Evolutionary conservation across 2,329 filamentous ascomycete genomes (phyloP).

Genomic region (Phyllosticta citrichinensis): DNA sequence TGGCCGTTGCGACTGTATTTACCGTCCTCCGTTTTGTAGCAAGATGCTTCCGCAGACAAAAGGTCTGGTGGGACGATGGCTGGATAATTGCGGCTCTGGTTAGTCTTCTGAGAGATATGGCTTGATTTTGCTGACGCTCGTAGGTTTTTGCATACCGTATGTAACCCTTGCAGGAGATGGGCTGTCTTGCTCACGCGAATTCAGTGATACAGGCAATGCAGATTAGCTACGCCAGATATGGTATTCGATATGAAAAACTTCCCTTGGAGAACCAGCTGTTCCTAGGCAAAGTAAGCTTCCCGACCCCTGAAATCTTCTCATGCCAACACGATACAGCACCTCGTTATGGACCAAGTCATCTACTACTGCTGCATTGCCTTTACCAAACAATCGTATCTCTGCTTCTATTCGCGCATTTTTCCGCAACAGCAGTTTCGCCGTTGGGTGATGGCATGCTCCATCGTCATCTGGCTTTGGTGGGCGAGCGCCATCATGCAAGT

Average conservation of each 20-base stretch:
- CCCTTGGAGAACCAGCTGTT: not conserved
- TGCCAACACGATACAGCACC: not conserved
- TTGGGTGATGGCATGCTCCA: constrained; percentile 6
- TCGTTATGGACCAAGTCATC: constrained; percentile 2
- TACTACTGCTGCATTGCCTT: constrained; percentile 1
- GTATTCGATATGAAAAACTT: not conserved
- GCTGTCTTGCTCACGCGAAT: not conserved
- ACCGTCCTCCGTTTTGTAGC: not conserved
- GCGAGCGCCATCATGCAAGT: constrained; percentile 12
- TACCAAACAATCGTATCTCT: constrained; percentile 4
- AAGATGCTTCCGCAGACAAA: not conserved
- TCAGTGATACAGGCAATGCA: constrained; percentile 2
- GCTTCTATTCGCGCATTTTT: constrained; percentile 6
- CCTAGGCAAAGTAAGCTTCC: not conserved
- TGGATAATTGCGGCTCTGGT: not conserved
- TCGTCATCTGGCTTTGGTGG: constrained; percentile 8
- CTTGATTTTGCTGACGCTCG: not conserved
- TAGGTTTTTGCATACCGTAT: not conserved
- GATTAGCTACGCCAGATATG: not conserved
- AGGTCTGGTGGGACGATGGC: not conserved
- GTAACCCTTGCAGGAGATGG: not conserved
- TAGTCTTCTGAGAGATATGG: not conserved
- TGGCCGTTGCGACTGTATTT: not conserved
- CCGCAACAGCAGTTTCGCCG: not conserved
- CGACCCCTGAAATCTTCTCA: not conserved